Base-by-base conservation (phyloP, 1,284 basidiomycete genomes). In the Moesziomyces sp. region DNA sequence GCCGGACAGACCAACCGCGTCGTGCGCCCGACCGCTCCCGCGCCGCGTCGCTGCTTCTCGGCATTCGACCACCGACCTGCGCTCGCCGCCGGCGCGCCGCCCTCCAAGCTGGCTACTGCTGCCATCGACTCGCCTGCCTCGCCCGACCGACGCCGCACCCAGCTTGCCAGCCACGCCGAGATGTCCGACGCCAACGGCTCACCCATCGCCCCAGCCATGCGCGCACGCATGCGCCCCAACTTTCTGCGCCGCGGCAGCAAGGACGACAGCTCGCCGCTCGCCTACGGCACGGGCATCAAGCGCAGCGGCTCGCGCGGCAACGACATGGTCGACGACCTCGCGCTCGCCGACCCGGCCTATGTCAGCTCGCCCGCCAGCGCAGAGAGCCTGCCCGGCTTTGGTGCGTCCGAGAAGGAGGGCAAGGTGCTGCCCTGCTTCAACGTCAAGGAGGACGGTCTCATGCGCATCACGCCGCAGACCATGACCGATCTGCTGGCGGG, bases 351-450 rank as follows among this genome's bases (percentile, higher is more conserved):
- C 38, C 42, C 50, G 13, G 34, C 57, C 14, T 63, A 51, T 23
- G 40, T 38, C n/a, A 56, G 55, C 44, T 70, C 66, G 3, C 72
- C 72, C 18, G 62, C 62, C 21, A 61, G 66, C 50, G 67, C 62
- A 3, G 72, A 74, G 50, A 56, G 58, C 19, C 44, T 83, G 47
- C 80, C 81, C 26, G 80, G 77, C 14, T 83, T 83, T 40, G 81
- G 81, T 26, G 63, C 79, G 3, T 82, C 78, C 3, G 81, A 83
- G 51, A 74, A 74, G 51, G 88, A 91, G 69, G 94, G 94, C 48
- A 99, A 99, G 86, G 89, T 96, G 64, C 85, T 99, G 57, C 95
- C 96, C 19, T 99, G 96, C 85, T 92, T 94, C 83, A 90, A 91
- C 55, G 94, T 97, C 58, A 91, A 91, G 58, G 93, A 97, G 76